Conservation (phyloP, 768 basidiomycete genomes). For the Macrolepiota dolichaula region DNA sequence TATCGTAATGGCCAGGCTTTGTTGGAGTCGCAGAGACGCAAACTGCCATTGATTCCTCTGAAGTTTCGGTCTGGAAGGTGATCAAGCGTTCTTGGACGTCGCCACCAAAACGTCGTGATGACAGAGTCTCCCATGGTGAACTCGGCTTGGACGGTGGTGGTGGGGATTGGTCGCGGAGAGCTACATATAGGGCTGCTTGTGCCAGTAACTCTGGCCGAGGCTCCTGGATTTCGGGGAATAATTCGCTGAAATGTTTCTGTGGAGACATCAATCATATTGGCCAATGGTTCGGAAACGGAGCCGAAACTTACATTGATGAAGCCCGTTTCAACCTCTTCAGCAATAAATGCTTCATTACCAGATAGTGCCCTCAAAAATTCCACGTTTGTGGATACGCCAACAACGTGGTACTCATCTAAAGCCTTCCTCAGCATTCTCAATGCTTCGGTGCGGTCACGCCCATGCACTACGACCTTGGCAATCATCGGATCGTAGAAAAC, state of each 20-base stretch:
- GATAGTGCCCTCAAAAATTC: slow-evolving; percentile 82
- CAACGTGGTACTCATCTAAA: slow-evolving; percentile 85
- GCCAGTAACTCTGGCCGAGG: slow-evolving; percentile 67
- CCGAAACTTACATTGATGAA: slow-evolving; percentile 67
- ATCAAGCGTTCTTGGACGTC: slow-evolving; percentile 62
- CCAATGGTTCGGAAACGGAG: background rate
- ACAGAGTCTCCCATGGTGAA: slow-evolving; percentile 69
- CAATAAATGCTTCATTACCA: slow-evolving; percentile 71
- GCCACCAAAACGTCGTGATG: slow-evolving; percentile 77
- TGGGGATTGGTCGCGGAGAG: slow-evolving; percentile 54
- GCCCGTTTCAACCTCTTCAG: slow-evolving; percentile 84
- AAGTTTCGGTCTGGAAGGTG: slow-evolving; percentile 51
- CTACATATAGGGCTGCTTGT: slow-evolving; percentile 76
- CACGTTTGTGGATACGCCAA: slow-evolving; percentile 88
- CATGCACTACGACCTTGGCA: slow-evolving; percentile 88
- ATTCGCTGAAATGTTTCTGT: slow-evolving; percentile 77
- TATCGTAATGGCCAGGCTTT: slow-evolving; percentile 41
- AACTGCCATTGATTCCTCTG: slow-evolving; percentile 38
- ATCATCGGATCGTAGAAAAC: slow-evolving; percentile 94
- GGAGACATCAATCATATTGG: background rate
- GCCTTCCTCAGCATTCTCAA: slow-evolving; percentile 76
- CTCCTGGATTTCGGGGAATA: slow-evolving; percentile 67
- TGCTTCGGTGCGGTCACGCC: slow-evolving; percentile 79
- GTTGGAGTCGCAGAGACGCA: slow-evolving; percentile 33
- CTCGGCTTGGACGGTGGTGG: slow-evolving; percentile 20